Conservation (phyloP, 768 basidiomycete genomes). For the Mycena pura region DNA sequence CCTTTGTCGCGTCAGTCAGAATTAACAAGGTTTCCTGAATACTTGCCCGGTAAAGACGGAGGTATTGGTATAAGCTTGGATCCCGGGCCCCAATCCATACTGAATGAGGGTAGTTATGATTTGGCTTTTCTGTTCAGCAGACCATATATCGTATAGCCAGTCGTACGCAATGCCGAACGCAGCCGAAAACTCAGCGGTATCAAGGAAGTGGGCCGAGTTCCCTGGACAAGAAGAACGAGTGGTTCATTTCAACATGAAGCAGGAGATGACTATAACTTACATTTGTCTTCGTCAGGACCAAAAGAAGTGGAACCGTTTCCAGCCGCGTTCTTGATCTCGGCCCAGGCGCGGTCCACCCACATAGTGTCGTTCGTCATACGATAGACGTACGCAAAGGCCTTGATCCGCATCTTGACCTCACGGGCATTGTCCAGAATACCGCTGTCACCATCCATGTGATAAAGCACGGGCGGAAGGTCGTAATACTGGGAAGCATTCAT, state of each 20-base stretch:
- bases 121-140: slow-evolving; percentile 66
- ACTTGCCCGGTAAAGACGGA: slow-evolving; percentile 50
- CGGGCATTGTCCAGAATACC: slow-evolving; percentile 95
- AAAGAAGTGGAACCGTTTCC: slow-evolving; percentile 71
- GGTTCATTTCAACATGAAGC: too few species aligned
- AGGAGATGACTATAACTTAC: too few species aligned
- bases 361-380: slow-evolving; percentile 63
- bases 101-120: slow-evolving; percentile 78
- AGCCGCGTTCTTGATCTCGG: slow-evolving; percentile 83
- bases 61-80: slow-evolving; percentile 54
- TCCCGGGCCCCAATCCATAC: slow-evolving; percentile 77
- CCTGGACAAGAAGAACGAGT: too few species aligned
- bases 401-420: slow-evolving; percentile 88
- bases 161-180: slow-evolving; percentile 95
- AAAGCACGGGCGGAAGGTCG: slow-evolving; percentile 65
- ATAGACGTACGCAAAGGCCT: slow-evolving; percentile 91
- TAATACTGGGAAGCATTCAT: slow-evolving; percentile 81
- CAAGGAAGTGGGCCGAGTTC: slow-evolving; percentile 93
- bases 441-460: slow-evolving; percentile 80
- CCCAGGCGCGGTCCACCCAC: slow-evolving; percentile 88
- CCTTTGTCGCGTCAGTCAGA: too few species aligned
- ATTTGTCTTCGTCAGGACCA: slow-evolving; percentile 71
- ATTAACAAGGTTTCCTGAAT: too few species aligned
- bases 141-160: slow-evolving; percentile 91
- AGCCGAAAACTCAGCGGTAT: slow-evolving; percentile 83